Percentiles rank a stretch among this genome's conserved stretches.
Evolutionary conservation across 2,329 filamentous ascomycete species (phyloP).

Genomic region (Rutstroemia sp.): DNA sequence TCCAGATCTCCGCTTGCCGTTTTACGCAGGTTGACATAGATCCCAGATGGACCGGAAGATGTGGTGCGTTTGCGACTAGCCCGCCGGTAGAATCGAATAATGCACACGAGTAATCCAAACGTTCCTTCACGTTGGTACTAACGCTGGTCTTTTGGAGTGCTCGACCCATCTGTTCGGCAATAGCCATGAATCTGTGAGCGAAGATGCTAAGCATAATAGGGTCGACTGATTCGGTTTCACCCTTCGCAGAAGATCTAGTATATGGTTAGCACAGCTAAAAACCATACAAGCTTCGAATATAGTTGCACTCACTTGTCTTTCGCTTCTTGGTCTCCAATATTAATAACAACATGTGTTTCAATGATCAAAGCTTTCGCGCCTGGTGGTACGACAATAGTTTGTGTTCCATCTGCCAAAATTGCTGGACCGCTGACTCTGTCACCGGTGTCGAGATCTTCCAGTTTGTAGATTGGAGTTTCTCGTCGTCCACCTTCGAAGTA

Average conservation of each 20-base stretch:
- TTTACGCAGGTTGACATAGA: constrained; percentile 81
- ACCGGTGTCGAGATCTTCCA: constrained; percentile 55
- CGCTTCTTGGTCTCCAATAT: constrained; percentile 54
- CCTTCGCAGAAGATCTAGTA: constrained; percentile 6
- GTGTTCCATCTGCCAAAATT: constrained; percentile 11
- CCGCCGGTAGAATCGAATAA: constrained; percentile 71
- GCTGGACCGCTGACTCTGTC: constrained; percentile 8
- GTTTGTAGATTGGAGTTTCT: constrained; percentile 75
- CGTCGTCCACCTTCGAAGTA: constrained; percentile 78
- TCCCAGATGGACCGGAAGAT: constrained; percentile 73
- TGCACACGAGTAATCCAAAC: constrained; percentile 76
- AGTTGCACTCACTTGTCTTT: constrained; percentile 34
- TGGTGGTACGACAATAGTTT: constrained; percentile 52
- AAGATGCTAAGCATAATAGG: constrained; percentile 75
- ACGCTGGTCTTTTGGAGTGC: constrained; percentile 74
- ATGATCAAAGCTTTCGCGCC: constrained; percentile 69
- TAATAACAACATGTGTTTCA: constrained; percentile 82
- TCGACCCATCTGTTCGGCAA: constrained; percentile 78
- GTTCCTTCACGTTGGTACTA: constrained; percentile 74
- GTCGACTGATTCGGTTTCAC: constrained; percentile 50
- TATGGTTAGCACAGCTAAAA: neutral
- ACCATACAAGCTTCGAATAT: too few relatives aligned
- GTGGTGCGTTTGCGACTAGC: constrained; percentile 71
- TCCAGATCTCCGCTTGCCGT: constrained; percentile 74
- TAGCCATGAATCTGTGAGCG: constrained; percentile 76